Conservation (phyloP, 2,329 filamentous ascomycete species). For the Shiraia sp. region DNA sequence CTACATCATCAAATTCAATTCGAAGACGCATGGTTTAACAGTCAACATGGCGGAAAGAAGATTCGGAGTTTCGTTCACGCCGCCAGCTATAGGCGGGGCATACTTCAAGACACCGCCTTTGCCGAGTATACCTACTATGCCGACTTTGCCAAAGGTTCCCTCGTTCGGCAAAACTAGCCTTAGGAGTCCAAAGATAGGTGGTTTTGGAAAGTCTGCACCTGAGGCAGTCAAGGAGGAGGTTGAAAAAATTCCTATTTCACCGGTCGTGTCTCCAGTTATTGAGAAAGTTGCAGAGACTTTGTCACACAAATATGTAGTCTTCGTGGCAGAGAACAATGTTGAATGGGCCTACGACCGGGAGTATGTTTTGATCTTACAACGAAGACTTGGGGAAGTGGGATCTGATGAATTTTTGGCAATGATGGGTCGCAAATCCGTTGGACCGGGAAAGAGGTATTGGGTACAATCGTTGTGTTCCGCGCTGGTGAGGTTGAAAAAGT, state of each 20-base stretch:
- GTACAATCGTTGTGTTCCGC: conserved; percentile 14
- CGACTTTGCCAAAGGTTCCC: conserved; percentile 10
- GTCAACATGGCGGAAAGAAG: conserved; percentile 16
- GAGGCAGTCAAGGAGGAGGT: conserved; percentile 5
- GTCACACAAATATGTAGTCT: conserved; percentile 16
- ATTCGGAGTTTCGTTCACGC: conserved; percentile 13
- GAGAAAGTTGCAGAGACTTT: conserved; percentile 7
- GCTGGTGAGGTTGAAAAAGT: conserved; percentile 4
- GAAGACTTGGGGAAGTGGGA: conserved; percentile 5
- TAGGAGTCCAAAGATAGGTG: conserved; percentile 6
- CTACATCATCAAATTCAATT: conserved; percentile 11
- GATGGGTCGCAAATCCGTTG: conserved; percentile 12
- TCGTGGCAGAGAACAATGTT: conserved; percentile 15
- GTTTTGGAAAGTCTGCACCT: conserved; percentile 10
- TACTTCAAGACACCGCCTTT: conserved; percentile 5
- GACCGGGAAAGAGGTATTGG: conserved; percentile 14
- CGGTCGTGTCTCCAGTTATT: conserved; percentile 1
- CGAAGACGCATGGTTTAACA: conserved; percentile 12
- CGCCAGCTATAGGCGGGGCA: conserved; percentile 1
- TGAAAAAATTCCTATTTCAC: neutral
- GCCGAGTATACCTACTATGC: neutral
- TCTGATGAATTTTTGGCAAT: conserved; percentile 12
- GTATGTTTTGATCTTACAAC: conserved; percentile 12
- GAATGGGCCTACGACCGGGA: conserved; percentile 16
- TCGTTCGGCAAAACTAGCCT: conserved; percentile 14